Conservation (phyloP, 1,284 basidiomycete species). For the Mycena citricolor region DNA sequence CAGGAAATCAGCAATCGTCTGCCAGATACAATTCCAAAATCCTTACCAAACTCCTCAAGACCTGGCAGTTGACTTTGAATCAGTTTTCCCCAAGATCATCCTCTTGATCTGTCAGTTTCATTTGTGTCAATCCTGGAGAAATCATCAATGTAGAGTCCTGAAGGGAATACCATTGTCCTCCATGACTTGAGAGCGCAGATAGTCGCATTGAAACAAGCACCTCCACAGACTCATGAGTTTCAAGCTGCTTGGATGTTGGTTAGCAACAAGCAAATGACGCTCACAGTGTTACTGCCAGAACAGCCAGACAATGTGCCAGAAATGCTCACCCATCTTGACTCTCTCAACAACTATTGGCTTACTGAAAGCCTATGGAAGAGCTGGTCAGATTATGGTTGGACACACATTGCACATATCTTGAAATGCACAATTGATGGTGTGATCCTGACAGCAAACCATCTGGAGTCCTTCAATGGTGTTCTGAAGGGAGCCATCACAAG, state of each 20-base stretch:
- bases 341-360: conserved; percentile 16
- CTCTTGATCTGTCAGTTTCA: conserved; percentile 28
- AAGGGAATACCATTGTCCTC: conserved; percentile 14
- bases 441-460: conserved; percentile 28
- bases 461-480: conserved; percentile 30
- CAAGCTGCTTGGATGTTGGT: conserved; percentile 2
- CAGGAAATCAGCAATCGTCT: conserved; percentile 20
- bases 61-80: conserved; percentile 18
- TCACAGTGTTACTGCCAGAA: background rate
- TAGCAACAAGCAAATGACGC: background rate
- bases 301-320: background rate
- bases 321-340: conserved; percentile 10
- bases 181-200: conserved; percentile 4
- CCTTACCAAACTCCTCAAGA: conserved; percentile 22
- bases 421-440: too few relatives aligned
- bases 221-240: conserved; percentile 4
- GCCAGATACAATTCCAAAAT: conserved; percentile 25
- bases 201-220: conserved; percentile 2
- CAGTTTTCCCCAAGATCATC: conserved; percentile 15
- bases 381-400: conserved; percentile 18
- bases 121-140: conserved; percentile 26
- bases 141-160: conserved; percentile 21
- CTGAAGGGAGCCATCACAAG: too few relatives aligned
- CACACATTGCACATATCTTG: too few relatives aligned
- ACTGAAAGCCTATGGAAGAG: conserved; percentile 15